Evolutionary conservation across 148 eudicot species (phyloP), one percentile per base, ranked within the genome.

Genomic region (Vaccinium darrowii): DNA sequence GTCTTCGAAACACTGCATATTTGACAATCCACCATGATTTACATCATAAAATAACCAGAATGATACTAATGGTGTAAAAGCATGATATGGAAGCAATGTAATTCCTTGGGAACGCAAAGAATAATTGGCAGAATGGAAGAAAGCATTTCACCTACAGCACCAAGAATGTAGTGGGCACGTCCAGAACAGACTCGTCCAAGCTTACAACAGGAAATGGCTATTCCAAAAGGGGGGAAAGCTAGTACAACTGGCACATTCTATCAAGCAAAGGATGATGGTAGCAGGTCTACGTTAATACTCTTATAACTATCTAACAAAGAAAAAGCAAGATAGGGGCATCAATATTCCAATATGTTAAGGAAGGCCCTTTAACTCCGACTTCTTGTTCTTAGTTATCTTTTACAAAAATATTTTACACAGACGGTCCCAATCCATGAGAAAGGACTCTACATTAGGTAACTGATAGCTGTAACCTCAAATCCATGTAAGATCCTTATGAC

Each of bases 1-100:
- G 85, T 88, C 88, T 97, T 97, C 78, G 99, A 93, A 86, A 97
- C 83, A 72, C 99, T 97, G 96, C 92, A 90, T 14, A 25, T 67
- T 67, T 23, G 73, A 67, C 39, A 67, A 67, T 25, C 15, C 73
- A 67, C 39, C 16, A 12, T 36, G 57, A 79, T 49, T 25, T 47
- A 84, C 14, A n/a, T 49, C 77, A 54, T 16, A 52, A 62, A 15
- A 84, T 58, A 9, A 84, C 71, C 19, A 74, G 53, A 83, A 25
- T 53, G 80, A n/a, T 56, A 39, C 14, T 30, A 27, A 36, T 57
- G 50, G 52, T 36, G 78, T n/a, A 74, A 74, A 74, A 74, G 78
- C 52, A 74, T 74, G 51, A 18, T 74, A 74, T 74, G 50, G 47
- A 73, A 73, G 76, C 49, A 36, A 14, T 39, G 78, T 18, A 74